Evolutionary conservation across 495 filamentous ascomycete genomes (phyloP).

Genomic region (Lophiostoma macrostomum): DNA sequence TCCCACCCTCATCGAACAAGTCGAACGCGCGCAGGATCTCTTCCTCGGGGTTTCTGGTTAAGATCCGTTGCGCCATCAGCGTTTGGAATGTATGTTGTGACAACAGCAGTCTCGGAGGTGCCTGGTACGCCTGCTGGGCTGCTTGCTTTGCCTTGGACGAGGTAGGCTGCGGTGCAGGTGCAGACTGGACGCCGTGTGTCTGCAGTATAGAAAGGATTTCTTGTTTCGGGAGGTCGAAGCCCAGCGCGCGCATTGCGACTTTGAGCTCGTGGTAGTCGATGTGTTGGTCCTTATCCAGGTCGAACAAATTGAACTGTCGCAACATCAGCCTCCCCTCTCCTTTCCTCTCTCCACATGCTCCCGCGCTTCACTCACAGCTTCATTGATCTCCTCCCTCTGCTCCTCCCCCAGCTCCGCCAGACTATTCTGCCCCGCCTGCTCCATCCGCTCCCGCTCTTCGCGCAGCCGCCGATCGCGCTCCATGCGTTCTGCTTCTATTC

Average conservation of each 20-base stretch:
- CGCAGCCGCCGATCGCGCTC: conserved; percentile 41
- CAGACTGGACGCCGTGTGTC: conserved; percentile 55
- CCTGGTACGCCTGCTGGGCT: conserved; percentile 28
- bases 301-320: conserved; percentile 88
- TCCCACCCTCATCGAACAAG: conserved; percentile 76
- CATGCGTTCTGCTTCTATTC: conserved; percentile 39
- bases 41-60: conserved; percentile 77
- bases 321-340: neutral
- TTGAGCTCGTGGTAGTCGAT: conserved; percentile 98
- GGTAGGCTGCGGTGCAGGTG: conserved; percentile 44
- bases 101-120: conserved; percentile 59
- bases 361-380: conserved; percentile 83
- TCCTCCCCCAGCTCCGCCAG: conserved; percentile 68
- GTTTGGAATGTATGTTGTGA: conserved; percentile 70
- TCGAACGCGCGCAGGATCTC: conserved; percentile 91
- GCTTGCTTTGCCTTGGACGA: conserved; percentile 31
- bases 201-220: conserved; percentile 75
- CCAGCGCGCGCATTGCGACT: conserved; percentile 93
- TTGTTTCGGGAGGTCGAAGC: conserved; percentile 82
- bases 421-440: conserved; percentile 35
- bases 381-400: conserved; percentile 83
- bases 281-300: conserved; percentile 89
- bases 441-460: conserved; percentile 44
- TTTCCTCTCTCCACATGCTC: too few relatives aligned
- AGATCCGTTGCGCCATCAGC: conserved; percentile 75